Evolutionary conservation across 495 filamentous ascomycete genomes (phyloP).

Genomic region (Penicillium odoratum): DNA sequence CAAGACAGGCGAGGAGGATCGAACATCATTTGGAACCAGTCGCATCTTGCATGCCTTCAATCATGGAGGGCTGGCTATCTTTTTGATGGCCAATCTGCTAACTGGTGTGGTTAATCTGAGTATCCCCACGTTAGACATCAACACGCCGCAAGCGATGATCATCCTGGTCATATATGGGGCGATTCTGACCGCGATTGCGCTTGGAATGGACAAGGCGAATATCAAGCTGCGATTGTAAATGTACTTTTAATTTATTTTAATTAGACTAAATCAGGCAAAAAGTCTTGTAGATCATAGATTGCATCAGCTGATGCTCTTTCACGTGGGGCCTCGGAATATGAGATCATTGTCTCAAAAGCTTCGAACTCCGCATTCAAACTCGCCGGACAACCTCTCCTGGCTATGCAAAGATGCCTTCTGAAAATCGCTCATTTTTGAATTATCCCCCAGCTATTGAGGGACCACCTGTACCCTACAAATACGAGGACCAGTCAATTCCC

Average conservation of each 20-base stretch:
- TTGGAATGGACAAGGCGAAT: slow-evolving; percentile 68
- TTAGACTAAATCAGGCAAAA: slow-evolving; percentile 4
- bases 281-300: background rate
- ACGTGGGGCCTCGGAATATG: slow-evolving; percentile 22
- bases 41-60: slow-evolving; percentile 80
- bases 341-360: slow-evolving; percentile 10
- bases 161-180: slow-evolving; percentile 72
- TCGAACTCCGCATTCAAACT: slow-evolving; percentile 4
- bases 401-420: background rate
- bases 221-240: slow-evolving; percentile 67
- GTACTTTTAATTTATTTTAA: slow-evolving; percentile 16
- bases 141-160: slow-evolving; percentile 61
- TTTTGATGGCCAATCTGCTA: slow-evolving; percentile 83
- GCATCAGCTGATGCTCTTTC: slow-evolving; percentile 7
- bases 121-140: slow-evolving; percentile 73
- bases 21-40: slow-evolving; percentile 71
- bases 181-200: slow-evolving; percentile 63
- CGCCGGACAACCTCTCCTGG: background rate
- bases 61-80: slow-evolving; percentile 81
- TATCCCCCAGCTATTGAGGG: slow-evolving; percentile 48
- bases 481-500: slow-evolving; percentile 52
- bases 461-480: slow-evolving; percentile 46
- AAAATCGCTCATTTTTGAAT: slow-evolving; percentile 30
- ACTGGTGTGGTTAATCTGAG: slow-evolving; percentile 89
- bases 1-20: slow-evolving; percentile 50